These are phyloP conservation scores for Penicillium cataractarum DNA, from an alignment of 495 filamentous ascomycete species.

Conservation along the genomic window DNA sequence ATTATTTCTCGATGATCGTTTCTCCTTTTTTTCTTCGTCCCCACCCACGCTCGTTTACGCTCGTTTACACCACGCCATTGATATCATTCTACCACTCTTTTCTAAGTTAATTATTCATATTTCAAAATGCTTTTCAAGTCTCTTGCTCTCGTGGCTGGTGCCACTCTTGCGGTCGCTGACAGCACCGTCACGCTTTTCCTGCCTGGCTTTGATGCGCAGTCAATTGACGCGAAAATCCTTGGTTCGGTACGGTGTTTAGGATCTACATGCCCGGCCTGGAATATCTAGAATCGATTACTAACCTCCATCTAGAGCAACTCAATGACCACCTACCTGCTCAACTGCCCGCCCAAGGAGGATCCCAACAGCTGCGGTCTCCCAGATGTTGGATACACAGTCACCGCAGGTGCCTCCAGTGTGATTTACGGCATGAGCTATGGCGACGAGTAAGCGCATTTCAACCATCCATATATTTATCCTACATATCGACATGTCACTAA, in stretches of 20 bases:
- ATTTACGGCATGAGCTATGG: neutral
- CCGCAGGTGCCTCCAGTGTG: neutral
- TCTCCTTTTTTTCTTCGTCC: neutral
- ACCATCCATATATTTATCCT: neutral
- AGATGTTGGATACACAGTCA: conserved; percentile 1
- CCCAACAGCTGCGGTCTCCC: conserved; percentile 11
- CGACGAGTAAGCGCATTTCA: neutral
- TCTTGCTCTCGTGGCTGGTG: conserved; percentile 20
- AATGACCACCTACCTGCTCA: conserved; percentile 20
- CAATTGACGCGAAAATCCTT: conserved; percentile 13
- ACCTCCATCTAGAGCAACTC: conserved; percentile 8
- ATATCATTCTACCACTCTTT: neutral
- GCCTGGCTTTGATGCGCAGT: conserved; percentile 17
- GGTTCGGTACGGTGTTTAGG: conserved; percentile 13
- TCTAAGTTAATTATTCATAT: neutral
- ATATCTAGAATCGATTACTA: neutral
- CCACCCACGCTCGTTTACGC: neutral
- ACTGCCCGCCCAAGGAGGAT: conserved; percentile 8
- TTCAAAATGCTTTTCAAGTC: conserved; percentile 18
- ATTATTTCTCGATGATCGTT: neutral
- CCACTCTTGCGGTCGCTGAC: conserved; percentile 13
- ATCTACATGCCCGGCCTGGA: too few species aligned
- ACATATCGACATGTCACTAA: neutral
- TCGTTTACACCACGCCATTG: neutral
- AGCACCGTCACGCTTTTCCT: conserved; percentile 23